Evolutionary conservation across 306 rosid species (phyloP).

Genomic region (Gastrolobium villosum): DNA sequence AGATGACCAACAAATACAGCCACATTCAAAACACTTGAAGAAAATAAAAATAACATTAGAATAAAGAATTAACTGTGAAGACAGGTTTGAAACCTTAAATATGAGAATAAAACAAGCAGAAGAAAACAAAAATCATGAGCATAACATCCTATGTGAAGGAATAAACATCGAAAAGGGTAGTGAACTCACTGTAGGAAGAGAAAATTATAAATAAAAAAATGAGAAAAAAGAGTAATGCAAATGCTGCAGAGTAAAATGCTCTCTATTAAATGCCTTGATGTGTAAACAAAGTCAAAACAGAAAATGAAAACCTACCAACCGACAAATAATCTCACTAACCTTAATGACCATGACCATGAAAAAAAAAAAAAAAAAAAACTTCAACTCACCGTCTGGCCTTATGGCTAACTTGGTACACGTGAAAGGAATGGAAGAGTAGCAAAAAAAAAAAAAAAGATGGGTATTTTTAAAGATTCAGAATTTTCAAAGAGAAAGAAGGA

Average conservation of each 20-base stretch:
- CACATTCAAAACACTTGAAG: constrained; percentile 54
- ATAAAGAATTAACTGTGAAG: constrained; percentile 42
- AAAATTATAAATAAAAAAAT: neutral
- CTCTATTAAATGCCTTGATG: constrained; percentile 44
- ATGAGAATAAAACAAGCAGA: constrained; percentile 49
- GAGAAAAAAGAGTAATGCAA: constrained; percentile 2
- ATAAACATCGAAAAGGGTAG: constrained; percentile 53
- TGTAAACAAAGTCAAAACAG: constrained; percentile 33
- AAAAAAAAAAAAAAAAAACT: neutral
- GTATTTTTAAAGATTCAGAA: neutral
- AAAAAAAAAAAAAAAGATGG: neutral
- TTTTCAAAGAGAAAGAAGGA: neutral
- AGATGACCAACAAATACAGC: constrained; percentile 57
- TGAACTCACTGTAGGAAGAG: constrained; percentile 34
- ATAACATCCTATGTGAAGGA: constrained; percentile 43
- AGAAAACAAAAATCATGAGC: constrained; percentile 53
- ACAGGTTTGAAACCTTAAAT: constrained; percentile 48
- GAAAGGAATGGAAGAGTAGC: neutral
- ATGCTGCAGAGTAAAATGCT: constrained; percentile 9
- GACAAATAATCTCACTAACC: constrained; percentile 6
- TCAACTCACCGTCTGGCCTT: constrained; percentile 53
- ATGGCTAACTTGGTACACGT: neutral
- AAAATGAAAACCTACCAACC: constrained; percentile 43
- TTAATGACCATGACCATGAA: neutral
- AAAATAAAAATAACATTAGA: constrained; percentile 18